phyloP scores from a whole-genome alignment of 768 basidiomycete genomes.

The Chlorophyllum brunneum region DNA sequence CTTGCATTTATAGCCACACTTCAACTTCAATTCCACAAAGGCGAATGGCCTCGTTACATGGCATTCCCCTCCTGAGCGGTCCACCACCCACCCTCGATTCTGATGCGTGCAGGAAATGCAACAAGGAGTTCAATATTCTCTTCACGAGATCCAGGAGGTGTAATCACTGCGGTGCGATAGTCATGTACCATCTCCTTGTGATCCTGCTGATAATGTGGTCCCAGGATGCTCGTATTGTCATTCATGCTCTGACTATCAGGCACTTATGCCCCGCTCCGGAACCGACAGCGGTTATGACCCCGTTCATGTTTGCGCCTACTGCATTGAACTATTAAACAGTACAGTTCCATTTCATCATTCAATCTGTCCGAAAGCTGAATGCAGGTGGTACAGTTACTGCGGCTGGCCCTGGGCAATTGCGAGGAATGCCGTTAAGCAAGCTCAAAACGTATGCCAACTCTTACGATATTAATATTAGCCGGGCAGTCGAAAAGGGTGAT shows the following conservation, averaged over 20 bases:
- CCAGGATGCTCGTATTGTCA: constrained; percentile 71
- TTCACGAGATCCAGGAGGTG: constrained; percentile 63
- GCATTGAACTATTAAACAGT: constrained; percentile 70
- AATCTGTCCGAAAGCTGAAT: constrained; percentile 8
- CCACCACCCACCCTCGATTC: constrained; percentile 41
- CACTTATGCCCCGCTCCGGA: constrained; percentile 65
- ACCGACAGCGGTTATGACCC: constrained; percentile 57
- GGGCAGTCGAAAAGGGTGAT: constrained; percentile 76
- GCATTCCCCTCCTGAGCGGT: constrained; percentile 71
- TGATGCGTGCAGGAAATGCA: constrained; percentile 62
- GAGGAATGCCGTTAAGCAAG: constrained; percentile 50
- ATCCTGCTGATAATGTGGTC: background rate
- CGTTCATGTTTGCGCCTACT: constrained; percentile 66
- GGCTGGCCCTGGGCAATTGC: constrained; percentile 53
- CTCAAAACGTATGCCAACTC: constrained; percentile 67
- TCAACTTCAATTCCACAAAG: background rate
- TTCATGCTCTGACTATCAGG: constrained; percentile 72
- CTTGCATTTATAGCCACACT: background rate
- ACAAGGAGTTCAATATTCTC: constrained; percentile 66
- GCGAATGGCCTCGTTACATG: constrained; percentile 26
- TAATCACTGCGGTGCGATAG: constrained; percentile 67
- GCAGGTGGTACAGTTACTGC: constrained; percentile 57
- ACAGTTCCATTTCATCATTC: constrained; percentile 19
- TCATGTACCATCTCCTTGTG: background rate
- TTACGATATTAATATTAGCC: constrained; percentile 61